Base-by-base conservation (phyloP, 805 yeast genomes). In the Kazachstania bromeliacearum region DNA sequence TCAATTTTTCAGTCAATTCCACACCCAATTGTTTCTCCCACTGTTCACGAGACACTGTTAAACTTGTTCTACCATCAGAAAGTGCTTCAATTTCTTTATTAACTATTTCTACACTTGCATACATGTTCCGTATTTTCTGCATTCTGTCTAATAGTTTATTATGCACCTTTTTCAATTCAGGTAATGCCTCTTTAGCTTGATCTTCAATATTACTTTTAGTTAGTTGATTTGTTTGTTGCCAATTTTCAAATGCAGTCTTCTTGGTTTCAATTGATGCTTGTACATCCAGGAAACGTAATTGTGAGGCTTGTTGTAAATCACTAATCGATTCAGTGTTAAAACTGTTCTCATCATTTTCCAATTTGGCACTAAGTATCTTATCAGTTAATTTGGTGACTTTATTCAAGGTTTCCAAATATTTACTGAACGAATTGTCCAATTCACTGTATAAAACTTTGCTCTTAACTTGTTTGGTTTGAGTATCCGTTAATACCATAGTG, bases 21-120 rank as follows among this genome's bases (percentile, higher is more conserved):
- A 31, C 18, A 12, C 60, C 60, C 7, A 57, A 39, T 28, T 46
- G 48, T 9, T 40, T 28, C 28, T 47, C 54, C 62, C 62, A 57
- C 32, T 55, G 55, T 22, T 41, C 34, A 14, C 40, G 44, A 6
- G 50, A 34, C 2, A 55, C 47, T 7, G 46, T 40, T 18, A 57
- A 34, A 23, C 39, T 44, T 2, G 57, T 47, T 21, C 46, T 44
- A 5, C 53, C 48, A 14, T 39, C 44, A 14, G 48, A 38, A 29
- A 57, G 36, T 15, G 35, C 39, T 19, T 47, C 55, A 2, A 50
- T 36, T 28, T 53, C 57, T 7, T 40, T 40, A 37, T 57, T 57
- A 2, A 50, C 41, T 19, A 36, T 39, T 13, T 33, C 31, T 10
- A 57, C 51, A 13, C 45, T 44, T 5, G 47, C 47, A 35, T 56